phyloP scores from a whole-genome alignment of 1,139 yeast species.

The Nadsonia commutata region DNA sequence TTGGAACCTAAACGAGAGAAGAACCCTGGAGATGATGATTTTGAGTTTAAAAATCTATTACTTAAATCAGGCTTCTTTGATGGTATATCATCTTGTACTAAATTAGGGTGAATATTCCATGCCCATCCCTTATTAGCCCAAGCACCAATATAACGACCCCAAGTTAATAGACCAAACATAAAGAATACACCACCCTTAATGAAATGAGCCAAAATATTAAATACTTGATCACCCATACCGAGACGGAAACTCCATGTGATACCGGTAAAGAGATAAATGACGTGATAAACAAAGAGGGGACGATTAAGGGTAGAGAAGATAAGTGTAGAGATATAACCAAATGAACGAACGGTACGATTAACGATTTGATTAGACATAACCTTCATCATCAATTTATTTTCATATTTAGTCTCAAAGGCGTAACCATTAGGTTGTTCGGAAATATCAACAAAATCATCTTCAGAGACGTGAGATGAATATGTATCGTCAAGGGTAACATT shows the following conservation, averaged over 20 bases:
- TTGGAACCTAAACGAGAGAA: neutral
- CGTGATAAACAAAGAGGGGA: constrained; percentile 47
- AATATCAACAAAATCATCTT: neutral
- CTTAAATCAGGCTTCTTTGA: neutral
- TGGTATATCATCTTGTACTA: neutral
- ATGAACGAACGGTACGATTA: constrained; percentile 21
- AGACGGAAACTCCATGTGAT: constrained; percentile 54
- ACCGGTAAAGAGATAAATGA: constrained; percentile 57
- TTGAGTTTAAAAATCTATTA: neutral
- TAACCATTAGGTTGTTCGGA: neutral
- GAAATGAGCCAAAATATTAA: constrained; percentile 82
- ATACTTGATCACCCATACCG: constrained; percentile 54
- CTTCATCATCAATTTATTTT: constrained; percentile 13
- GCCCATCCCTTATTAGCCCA: constrained; percentile 71
- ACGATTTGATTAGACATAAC: constrained; percentile 20
- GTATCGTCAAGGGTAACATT: constrained; percentile 1
- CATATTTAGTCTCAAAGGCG: constrained; percentile 8
- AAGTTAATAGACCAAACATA: constrained; percentile 54
- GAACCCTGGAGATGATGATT: neutral
- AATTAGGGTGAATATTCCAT: constrained; percentile 51
- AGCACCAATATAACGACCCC: constrained; percentile 79
- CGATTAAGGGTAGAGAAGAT: constrained; percentile 45
- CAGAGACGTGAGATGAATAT: constrained; percentile 8
- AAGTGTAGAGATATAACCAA: constrained; percentile 25
- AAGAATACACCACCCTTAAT: constrained; percentile 91